phyloP scores from a whole-genome alignment of 108 stramenopile genomes.

The Discostella pseudostelligera region DNA sequence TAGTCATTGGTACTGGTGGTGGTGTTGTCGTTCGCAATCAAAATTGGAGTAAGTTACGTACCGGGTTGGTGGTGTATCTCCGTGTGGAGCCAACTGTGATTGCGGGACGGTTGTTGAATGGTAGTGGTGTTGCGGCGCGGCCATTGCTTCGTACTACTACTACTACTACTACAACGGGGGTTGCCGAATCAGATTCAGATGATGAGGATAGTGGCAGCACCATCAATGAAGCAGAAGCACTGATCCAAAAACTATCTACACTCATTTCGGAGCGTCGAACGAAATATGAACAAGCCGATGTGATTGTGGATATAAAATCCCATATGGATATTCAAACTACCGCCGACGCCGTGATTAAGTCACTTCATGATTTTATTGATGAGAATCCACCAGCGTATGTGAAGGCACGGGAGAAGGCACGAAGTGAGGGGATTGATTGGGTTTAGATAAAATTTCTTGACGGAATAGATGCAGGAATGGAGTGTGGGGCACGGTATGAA shows the following conservation, averaged over 20 bases:
- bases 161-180: no score
- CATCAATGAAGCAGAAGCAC: slow-evolving; percentile 45
- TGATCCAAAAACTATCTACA: slow-evolving; percentile 58
- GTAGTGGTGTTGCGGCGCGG: slow-evolving; percentile 61
- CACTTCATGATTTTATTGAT: slow-evolving; percentile 86
- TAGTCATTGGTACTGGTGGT: slow-evolving; percentile 50
- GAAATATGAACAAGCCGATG: slow-evolving; percentile 83
- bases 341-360: slow-evolving; percentile 57
- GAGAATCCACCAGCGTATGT: slow-evolving; percentile 91
- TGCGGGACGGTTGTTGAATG: slow-evolving; percentile 51
- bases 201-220: no score
- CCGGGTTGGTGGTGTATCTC: slow-evolving; percentile 92
- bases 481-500: neutral
- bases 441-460: slow-evolving; percentile 1
- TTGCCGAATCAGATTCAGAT: no score
- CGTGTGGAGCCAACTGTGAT: slow-evolving; percentile 81
- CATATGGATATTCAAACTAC: slow-evolving; percentile 54
- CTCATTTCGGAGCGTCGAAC: slow-evolving; percentile 60
- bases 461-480: neutral
- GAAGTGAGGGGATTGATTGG: neutral
- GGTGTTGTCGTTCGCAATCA: slow-evolving; percentile 41
- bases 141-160: slow-evolving; percentile 76
- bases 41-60: slow-evolving; percentile 93
- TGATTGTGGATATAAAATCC: slow-evolving; percentile 59
- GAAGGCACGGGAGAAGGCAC: slow-evolving; percentile 71